Conservation (phyloP, 768 basidiomycete species). For the Tylopilus rubrobrunneus region DNA sequence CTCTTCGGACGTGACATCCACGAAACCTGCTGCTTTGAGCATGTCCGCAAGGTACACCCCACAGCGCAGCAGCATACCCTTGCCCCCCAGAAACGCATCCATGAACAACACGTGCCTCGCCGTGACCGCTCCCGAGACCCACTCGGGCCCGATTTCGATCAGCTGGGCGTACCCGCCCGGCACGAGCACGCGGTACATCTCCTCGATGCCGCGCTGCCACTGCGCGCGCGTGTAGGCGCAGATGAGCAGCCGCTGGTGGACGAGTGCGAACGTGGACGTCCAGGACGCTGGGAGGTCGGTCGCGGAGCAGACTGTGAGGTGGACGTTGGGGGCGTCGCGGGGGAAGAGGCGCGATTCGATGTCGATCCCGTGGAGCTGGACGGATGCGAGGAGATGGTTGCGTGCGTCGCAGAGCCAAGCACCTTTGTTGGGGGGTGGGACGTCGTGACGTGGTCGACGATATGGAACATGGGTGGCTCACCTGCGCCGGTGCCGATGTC, state of each 20-base stretch:
- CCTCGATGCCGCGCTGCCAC: slow-evolving; percentile 25
- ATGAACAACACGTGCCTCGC: slow-evolving; percentile 5
- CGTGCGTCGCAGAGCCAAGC: slow-evolving; percentile 22
- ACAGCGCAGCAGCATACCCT: slow-evolving; percentile 8
- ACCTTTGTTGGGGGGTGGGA: not conserved
- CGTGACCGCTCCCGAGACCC: slow-evolving; percentile 12
- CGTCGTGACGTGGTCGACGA: no score
- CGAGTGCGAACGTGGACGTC: slow-evolving; percentile 28
- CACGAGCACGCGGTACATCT: slow-evolving; percentile 29
- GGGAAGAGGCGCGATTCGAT: slow-evolving; percentile 24
- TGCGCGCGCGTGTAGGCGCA: slow-evolving; percentile 26
- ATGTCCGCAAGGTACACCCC: slow-evolving; percentile 15
- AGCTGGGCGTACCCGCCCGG: slow-evolving; percentile 34
- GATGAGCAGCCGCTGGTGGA: slow-evolving; percentile 33
- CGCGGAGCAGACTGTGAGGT: slow-evolving; percentile 22
- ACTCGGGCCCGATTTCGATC: slow-evolving; percentile 24
- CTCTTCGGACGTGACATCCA: slow-evolving; percentile 17
- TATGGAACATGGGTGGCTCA: not conserved
- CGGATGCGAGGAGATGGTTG: slow-evolving; percentile 11
- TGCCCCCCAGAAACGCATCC: slow-evolving; percentile 9
- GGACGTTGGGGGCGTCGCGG: slow-evolving; percentile 10
- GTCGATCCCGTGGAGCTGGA: slow-evolving; percentile 24
- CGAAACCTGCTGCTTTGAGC: slow-evolving; percentile 18
- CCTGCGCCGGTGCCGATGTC: slow-evolving; percentile 22
- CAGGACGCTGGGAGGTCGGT: slow-evolving; percentile 29